Evolutionary conservation across 73 alveolate genomes (phyloP), one percentile per base, ranked within the genome.

Genomic region (Tetrahymena borealis): DNA sequence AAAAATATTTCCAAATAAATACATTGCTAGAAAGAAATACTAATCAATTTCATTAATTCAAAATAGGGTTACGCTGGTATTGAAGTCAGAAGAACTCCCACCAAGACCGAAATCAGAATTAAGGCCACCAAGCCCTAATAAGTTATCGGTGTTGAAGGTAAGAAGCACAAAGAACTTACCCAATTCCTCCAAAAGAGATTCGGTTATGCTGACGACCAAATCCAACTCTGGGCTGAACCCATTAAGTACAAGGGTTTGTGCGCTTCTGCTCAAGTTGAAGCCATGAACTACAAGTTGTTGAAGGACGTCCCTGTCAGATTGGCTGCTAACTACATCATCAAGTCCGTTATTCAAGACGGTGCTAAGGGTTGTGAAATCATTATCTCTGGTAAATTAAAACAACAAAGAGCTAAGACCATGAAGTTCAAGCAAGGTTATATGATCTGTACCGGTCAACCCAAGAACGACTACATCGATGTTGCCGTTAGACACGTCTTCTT

Each of bases 401-500:
- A 97, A 96, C 97, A 97, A 95, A 97, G 99, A 97, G 99, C 99
- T 78, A 97, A 97, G 97, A 93, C 98, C 37, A 97, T 96, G 98
- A 97, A 97, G 95, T 97, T 94, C 94, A 97, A 95, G 95, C 97
- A 95, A 96, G 99, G 99, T 43, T 96, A 94, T 95, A 92, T 97
- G 94, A 96, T 97, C 95, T 96, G 96, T 90, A 97, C 98, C 93
- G 99, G 99, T 91, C 97, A 97, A 94, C 99, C 99, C 60, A 94
- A 96, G 96, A 96, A 91, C 79, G 97, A 96, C 40, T 96, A 94
- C 91, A 93, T 97, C 93, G 98, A 97, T 91, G 96, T 96, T 78
- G 98, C 99, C 92, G 97, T 97, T 90, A 96, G 99, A 96, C 99
- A 97, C 97, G 97, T 97, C 94, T 97, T 95, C 95, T 94, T 97